Evolutionary conservation across 371 early-diverging fungal species (phyloP), one percentile per base, ranked within the genome.

Genomic region (Actinomortierella wolfii): DNA sequence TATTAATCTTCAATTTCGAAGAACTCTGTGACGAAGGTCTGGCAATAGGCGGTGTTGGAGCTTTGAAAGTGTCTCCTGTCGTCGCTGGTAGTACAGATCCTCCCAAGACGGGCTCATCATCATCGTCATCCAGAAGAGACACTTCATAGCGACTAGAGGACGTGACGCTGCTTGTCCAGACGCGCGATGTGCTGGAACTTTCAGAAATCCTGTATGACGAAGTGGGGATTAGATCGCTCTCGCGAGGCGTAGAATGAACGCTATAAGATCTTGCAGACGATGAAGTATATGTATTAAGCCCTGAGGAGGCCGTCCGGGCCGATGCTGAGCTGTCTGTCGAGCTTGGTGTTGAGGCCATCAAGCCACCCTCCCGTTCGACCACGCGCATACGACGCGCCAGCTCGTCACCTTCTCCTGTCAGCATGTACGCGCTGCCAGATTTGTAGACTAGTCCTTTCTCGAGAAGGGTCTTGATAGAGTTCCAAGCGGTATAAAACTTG

Each of bases 401-500:
- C 0, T 68, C 78, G 5, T 68, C 28, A 0, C 97, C 97, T 24
- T 89, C 84, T 2, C 90, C 92, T 0, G 95, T 89, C 47, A 96
- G 63, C n/a, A 73, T 73, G 56, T 81, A 96, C 25, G 79, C 80
- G 24, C 68, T 70, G 4, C 90, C 87, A 24, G 81, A 78, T 42
- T 83, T 81, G 51, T 86, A 86, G 4, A 94, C 91, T 23, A 90
- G 80, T 11, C 79, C 88, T 23, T 92, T 89, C 5, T 81, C 76
- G 13, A 83, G 52, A 56, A 96, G 73, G 0, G 85, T 91, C 59
- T 86, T 87, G 64, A 95, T 91, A 15, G 88, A 81, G 28, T 58
- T 81, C 92, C 94, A 95, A n/a, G 89, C 94, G 0, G 91, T 87
- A 63, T 89, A 92, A 47, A 58, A 65, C 18, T 69, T 77, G 0